Evolutionary conservation across 306 rosid species (phyloP).

Genomic region (Abrus precatorius): DNA sequence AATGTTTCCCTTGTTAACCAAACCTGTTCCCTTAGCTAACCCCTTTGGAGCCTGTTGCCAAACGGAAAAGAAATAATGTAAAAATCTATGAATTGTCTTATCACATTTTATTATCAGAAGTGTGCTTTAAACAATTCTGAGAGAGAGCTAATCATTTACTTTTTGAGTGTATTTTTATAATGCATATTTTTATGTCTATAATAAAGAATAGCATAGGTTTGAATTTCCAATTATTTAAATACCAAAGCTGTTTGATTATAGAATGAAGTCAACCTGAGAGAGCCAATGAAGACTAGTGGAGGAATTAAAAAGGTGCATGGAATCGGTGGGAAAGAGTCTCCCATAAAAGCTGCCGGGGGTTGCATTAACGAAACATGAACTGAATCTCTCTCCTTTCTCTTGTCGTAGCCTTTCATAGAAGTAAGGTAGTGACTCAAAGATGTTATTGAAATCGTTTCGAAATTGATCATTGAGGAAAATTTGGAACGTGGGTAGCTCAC

Average conservation of each 20-base stretch:
- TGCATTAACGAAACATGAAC: slow-evolving; percentile 55
- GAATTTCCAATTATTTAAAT: no score
- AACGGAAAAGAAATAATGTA: not conserved
- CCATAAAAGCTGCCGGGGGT: slow-evolving; percentile 67
- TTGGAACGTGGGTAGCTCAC: slow-evolving; percentile 4
- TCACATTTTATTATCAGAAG: not conserved
- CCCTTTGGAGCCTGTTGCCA: slow-evolving; percentile 41
- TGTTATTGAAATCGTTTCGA: slow-evolving; percentile 46
- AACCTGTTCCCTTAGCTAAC: slow-evolving; percentile 4
- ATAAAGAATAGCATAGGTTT: no score
- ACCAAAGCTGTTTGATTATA: no score
- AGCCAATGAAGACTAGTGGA: slow-evolving; percentile 61
- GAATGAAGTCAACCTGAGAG: slow-evolving; percentile 45
- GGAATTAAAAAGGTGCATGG: slow-evolving; percentile 60
- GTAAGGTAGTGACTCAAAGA: slow-evolving; percentile 51
- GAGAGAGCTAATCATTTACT: no score
- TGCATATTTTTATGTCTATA: no score
- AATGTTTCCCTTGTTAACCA: slow-evolving; percentile 47
- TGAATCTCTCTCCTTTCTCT: slow-evolving; percentile 17
- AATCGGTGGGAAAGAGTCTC: slow-evolving; percentile 60
- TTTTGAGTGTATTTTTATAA: no score
- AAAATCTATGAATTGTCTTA: not conserved
- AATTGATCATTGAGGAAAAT: slow-evolving; percentile 45
- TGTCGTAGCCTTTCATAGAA: slow-evolving; percentile 41
- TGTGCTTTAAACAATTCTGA: no score